Conservation (phyloP, 768 basidiomycete genomes). For the Collybia nuda region DNA sequence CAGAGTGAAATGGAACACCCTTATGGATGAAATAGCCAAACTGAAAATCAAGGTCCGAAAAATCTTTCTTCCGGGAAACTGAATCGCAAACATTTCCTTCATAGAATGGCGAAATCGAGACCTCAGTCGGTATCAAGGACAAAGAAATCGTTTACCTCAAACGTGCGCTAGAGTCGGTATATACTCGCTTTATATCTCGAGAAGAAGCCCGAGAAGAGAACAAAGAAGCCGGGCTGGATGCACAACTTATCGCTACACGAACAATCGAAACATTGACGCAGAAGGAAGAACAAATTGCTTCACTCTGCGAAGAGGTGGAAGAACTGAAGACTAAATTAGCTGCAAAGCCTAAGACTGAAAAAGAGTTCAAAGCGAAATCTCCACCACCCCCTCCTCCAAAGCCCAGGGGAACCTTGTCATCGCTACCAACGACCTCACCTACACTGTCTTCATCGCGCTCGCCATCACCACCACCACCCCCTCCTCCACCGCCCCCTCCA, state of each 20-base stretch:
- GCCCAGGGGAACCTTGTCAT: slow-evolving; percentile 21
- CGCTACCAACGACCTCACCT: slow-evolving; percentile 3
- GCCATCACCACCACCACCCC: slow-evolving; percentile 14
- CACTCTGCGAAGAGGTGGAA: slow-evolving; percentile 48
- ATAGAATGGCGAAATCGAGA: slow-evolving; percentile 58
- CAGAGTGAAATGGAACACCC: slow-evolving; percentile 64
- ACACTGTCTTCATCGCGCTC: slow-evolving; percentile 5
- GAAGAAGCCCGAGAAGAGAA: slow-evolving; percentile 49
- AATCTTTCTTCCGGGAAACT: slow-evolving; percentile 2
- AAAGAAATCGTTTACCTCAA: slow-evolving; percentile 80
- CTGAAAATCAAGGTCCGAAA: slow-evolving; percentile 63
- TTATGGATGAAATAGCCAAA: slow-evolving; percentile 74
- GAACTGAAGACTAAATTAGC: slow-evolving; percentile 51
- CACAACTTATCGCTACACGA: slow-evolving; percentile 66
- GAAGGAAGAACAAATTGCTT: slow-evolving; percentile 65
- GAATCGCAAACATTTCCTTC: not conserved
- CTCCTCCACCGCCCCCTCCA: slow-evolving; percentile 8
- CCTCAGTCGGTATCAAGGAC: slow-evolving; percentile 47
- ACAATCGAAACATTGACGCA: slow-evolving; percentile 67
- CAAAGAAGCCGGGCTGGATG: slow-evolving; percentile 55
- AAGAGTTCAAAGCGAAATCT: slow-evolving; percentile 68
- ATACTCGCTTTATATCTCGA: slow-evolving; percentile 68
- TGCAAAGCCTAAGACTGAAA: slow-evolving; percentile 59
- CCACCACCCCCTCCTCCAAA: slow-evolving; percentile 66
- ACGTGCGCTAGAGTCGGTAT: slow-evolving; percentile 85